A percentile compares a stretch with the other conserved stretches of the same genome.
phyloP scores from a whole-genome alignment of 176 grass and related monocot genomes.

The Olyra latifolia region DNA sequence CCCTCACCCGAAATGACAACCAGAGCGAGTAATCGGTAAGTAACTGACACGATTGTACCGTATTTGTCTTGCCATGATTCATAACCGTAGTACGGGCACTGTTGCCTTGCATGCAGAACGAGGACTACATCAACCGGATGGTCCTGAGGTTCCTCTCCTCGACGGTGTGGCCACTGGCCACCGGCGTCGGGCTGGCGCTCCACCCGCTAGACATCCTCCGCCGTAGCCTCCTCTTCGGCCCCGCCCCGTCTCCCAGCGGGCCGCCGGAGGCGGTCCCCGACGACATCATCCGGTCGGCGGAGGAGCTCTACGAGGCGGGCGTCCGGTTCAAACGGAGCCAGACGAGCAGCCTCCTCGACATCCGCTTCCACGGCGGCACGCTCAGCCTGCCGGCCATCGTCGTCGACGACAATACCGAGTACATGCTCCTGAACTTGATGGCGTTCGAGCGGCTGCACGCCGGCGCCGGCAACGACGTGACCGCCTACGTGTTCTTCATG shows the following conservation, averaged over 20 bases:
- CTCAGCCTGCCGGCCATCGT: constrained; percentile 54
- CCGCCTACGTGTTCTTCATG: constrained; percentile 89
- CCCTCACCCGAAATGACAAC: too few relatives aligned
- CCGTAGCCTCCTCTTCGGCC: constrained; percentile 41
- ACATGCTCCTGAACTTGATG: constrained; percentile 82
- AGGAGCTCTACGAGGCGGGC: constrained; percentile 75
- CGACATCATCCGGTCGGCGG: constrained; percentile 65
- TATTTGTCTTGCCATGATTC: too few relatives aligned
- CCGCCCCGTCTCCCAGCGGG: neutral
- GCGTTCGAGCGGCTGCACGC: constrained; percentile 81
- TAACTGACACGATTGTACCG: too few relatives aligned
- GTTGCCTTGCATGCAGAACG: constrained; percentile 46
- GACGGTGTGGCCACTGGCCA: neutral
- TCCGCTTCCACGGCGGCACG: constrained; percentile 46
- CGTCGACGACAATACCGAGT: constrained; percentile 79
- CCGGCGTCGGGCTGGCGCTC: constrained; percentile 38
- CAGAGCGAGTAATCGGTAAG: too few relatives aligned
- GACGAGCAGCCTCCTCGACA: constrained; percentile 61
- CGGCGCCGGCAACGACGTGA: constrained; percentile 72
- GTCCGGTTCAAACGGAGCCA: constrained; percentile 59
- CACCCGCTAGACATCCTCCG: constrained; percentile 80
- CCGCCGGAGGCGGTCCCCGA: neutral
- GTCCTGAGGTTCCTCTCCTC: constrained; percentile 52
- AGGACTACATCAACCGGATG: constrained; percentile 57
- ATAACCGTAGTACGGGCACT: too few relatives aligned